Evolutionary conservation across 257 asterid species (phyloP).

Genomic region (Jacaranda copaia): DNA sequence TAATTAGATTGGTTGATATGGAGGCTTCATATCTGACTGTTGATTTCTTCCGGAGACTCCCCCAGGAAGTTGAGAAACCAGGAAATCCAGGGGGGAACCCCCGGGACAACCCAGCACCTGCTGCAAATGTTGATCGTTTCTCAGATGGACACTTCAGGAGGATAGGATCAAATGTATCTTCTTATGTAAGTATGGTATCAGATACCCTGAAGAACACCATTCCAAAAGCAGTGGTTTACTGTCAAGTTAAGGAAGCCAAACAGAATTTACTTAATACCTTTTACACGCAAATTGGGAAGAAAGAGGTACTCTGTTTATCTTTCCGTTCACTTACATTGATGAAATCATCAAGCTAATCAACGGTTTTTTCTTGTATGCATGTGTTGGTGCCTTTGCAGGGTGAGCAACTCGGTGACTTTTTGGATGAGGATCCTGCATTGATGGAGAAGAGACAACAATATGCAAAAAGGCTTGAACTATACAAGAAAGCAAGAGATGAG

Average conservation of each 20-base stretch:
- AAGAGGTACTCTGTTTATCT: slow-evolving; percentile 61
- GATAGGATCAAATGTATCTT: slow-evolving; percentile 86
- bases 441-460: slow-evolving; percentile 82
- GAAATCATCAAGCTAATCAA: neutral
- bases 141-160: slow-evolving; percentile 87
- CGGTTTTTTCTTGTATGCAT: slow-evolving; percentile 4
- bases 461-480: slow-evolving; percentile 83
- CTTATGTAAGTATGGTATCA: slow-evolving; percentile 75
- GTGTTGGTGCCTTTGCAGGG: slow-evolving; percentile 60
- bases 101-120: slow-evolving; percentile 52
- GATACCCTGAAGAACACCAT: slow-evolving; percentile 73
- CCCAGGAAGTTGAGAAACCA: slow-evolving; percentile 78
- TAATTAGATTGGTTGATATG: slow-evolving; percentile 85
- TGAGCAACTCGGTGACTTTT: slow-evolving; percentile 61
- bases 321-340: neutral
- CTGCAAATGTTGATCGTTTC: slow-evolving; percentile 59
- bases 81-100: slow-evolving; percentile 56
- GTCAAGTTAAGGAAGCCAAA: slow-evolving; percentile 95
- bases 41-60: slow-evolving; percentile 90
- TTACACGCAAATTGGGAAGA: slow-evolving; percentile 77
- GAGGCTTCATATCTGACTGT: slow-evolving; percentile 86
- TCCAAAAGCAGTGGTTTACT: slow-evolving; percentile 89
- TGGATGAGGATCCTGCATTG: slow-evolving; percentile 90
- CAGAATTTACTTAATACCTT: slow-evolving; percentile 74
- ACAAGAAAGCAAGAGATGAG: slow-evolving; percentile 92